Base-by-base conservation (phyloP, 2,329 filamentous ascomycete genomes). In the Stagonosporopsis chrysanthemi region DNA sequence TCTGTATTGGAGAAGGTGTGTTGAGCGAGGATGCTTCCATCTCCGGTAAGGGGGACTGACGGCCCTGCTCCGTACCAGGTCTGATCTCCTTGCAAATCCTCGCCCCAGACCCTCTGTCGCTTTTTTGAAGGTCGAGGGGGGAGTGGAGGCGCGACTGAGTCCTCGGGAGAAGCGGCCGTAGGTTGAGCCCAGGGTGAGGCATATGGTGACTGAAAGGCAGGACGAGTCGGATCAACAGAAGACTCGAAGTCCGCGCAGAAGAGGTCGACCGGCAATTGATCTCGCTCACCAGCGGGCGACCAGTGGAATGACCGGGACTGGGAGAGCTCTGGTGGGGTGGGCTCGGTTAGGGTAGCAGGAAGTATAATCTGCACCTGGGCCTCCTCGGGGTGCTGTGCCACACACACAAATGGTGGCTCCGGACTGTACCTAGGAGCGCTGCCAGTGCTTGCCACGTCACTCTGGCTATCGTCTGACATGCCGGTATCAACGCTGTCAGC, bases 111-210 rank as follows among this genome's bases (percentile, higher is more conserved):
- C n/a, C 19, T 62, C 58, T 41, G 40, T 33, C 42, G 39, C 41
- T 53, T 46, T 56, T 52, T 52, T 6, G 54, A 29, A 51, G 54
- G 54, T 12, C 54, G 65, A 39, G 67, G 65, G 14, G 66, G 65
- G 4, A 67, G 52, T 40, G 64, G 56, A 15, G 64, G 59, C 31
- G 61, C 58, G 31, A 38, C 1, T n/a, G 38, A 15, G 38, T 6
- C 28, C 8, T 48, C 39, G 15, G 26, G 39, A 36, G 31, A 19
- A 22, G 24, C n/a, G 9, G 23, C 41, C 15, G 11, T n/a, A 15
- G 35, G 17, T 11, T 24, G 28, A 12, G 11, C 17, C 17, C 29
- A 38, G 17, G 48, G 15, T 17, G 26, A n/a, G 36, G 36, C 5
- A 26, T n/a, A 12, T 6, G 24, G 6, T 23, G 33, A 26, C 33